Evolutionary conservation across 2,329 filamentous ascomycete species (phyloP).

Genomic region (Fonsecaea erecta): DNA sequence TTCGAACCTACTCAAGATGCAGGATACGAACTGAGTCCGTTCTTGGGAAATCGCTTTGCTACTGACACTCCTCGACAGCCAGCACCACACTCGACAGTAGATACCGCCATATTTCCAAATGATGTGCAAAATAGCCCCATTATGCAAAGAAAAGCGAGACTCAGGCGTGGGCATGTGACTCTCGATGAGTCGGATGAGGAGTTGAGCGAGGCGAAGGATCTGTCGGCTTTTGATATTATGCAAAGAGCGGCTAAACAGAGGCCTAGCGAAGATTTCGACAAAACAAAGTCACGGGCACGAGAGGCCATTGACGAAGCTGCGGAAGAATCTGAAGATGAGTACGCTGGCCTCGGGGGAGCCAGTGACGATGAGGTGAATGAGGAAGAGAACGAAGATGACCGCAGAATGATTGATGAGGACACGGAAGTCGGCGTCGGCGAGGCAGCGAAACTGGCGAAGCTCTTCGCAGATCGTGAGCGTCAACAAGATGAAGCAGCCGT

Average conservation of each 20-base stretch:
- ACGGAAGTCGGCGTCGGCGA: conserved; percentile 76
- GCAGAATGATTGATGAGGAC: conserved; percentile 85
- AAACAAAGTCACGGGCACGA: conserved; percentile 83
- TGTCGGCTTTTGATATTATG: conserved; percentile 70
- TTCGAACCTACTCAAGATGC: conserved; percentile 77
- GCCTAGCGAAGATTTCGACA: conserved; percentile 69
- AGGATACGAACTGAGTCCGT: conserved; percentile 75
- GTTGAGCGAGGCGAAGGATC: conserved; percentile 44
- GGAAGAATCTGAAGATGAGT: conserved; percentile 97
- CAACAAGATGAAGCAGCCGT: conserved; percentile 83
- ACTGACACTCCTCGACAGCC: conserved; percentile 48
- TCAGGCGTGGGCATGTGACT: conserved; percentile 53
- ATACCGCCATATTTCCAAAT: conserved; percentile 65
- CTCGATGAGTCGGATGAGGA: conserved; percentile 50
- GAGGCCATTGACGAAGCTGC: conserved; percentile 87
- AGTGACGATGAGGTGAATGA: conserved; percentile 81
- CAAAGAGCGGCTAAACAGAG: conserved; percentile 64
- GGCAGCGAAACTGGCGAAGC: conserved; percentile 79
- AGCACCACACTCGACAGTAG: conserved; percentile 67
- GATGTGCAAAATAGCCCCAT: conserved; percentile 66
- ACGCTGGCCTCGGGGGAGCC: conserved; percentile 86
- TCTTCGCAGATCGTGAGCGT: conserved; percentile 82
- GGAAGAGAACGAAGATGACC: conserved; percentile 73
- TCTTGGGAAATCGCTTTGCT: conserved; percentile 69
- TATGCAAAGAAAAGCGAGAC: conserved; percentile 61